A percentile compares a stretch with the other conserved stretches of the same genome.
Evolutionary conservation across 2,329 filamentous ascomycete genomes (phyloP).

Genomic region (Geosmithia putterillii): DNA sequence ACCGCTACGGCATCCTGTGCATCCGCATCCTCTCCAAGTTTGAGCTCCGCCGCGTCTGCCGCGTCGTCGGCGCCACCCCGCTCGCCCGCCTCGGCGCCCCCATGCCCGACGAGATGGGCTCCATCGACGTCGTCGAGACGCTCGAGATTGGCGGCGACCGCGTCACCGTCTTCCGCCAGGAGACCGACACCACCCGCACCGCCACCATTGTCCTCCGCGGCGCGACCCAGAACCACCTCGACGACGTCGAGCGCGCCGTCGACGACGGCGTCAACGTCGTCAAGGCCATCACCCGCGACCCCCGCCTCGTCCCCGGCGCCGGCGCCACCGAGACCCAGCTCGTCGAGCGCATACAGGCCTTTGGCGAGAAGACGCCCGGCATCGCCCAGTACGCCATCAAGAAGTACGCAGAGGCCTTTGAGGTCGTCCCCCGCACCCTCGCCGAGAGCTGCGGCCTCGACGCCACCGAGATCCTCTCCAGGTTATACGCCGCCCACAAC

Average conservation of each 20-base stretch:
- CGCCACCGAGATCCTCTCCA: constrained; percentile 89
- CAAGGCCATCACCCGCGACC: constrained; percentile 93
- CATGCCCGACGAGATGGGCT: constrained; percentile 99
- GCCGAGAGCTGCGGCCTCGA: constrained; percentile 93
- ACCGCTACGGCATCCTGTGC: constrained; percentile 89
- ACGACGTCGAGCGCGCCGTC: constrained; percentile 92
- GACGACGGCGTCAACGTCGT: constrained; percentile 98
- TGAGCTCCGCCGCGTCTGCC: constrained; percentile 86
- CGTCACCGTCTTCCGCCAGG: constrained; percentile 96
- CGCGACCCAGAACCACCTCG: constrained; percentile 94
- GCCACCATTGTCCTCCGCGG: constrained; percentile 90
- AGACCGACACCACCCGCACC: constrained; percentile 82
- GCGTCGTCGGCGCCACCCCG: constrained; percentile 93
- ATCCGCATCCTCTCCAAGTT: constrained; percentile 98
- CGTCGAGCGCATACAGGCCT: constrained; percentile 79
- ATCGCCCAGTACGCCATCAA: constrained; percentile 93
- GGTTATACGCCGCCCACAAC: constrained; percentile 86
- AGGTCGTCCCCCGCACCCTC: constrained; percentile 86
- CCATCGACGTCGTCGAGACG: constrained; percentile 88
- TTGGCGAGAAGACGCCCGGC: constrained; percentile 85
- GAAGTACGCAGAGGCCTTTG: constrained; percentile 95
- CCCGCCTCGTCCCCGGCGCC: constrained; percentile 82
- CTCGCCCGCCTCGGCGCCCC: constrained; percentile 88
- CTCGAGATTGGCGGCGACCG: constrained; percentile 95
- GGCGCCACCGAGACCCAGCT: constrained; percentile 92